Conservation (phyloP, 176 grass and related monocot genomes). For the Tillandsia leiboldiana region DNA sequence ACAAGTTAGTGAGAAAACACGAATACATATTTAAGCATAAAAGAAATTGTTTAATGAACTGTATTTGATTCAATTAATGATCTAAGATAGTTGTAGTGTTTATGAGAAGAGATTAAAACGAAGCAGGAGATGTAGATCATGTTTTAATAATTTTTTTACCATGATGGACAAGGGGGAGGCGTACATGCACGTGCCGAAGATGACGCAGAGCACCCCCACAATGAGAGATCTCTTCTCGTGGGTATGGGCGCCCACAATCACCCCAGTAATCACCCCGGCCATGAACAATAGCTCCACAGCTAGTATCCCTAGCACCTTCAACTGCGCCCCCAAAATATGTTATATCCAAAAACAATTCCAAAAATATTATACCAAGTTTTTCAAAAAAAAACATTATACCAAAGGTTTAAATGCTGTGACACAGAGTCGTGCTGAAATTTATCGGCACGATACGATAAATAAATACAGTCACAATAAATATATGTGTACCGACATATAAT, state of each 20-base stretch:
- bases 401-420: too few species aligned
- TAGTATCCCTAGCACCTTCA: slow-evolving; percentile 31
- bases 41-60: too few species aligned
- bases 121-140: not conserved
- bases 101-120: not conserved
- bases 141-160: slow-evolving; percentile 23
- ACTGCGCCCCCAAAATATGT: slow-evolving; percentile 18
- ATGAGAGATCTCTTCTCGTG: slow-evolving; percentile 42
- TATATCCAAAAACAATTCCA: not conserved
- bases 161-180: slow-evolving; percentile 46
- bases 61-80: too few species aligned
- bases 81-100: too few species aligned
- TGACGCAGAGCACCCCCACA: slow-evolving; percentile 48
- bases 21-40: too few species aligned
- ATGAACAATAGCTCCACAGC: slow-evolving; percentile 35
- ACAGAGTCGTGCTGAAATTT: too few species aligned
- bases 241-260: slow-evolving; percentile 36
- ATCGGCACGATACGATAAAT: too few species aligned
- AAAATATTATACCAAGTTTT: not conserved
- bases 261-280: slow-evolving; percentile 23
- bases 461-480: too few species aligned
- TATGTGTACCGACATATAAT: too few species aligned
- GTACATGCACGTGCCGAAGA: slow-evolving; percentile 58
- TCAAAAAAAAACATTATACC: too few species aligned
- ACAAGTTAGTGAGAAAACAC: too few species aligned